Percentiles rank a stretch among this genome's conserved stretches.
Evolutionary conservation across 176 grass and related monocot genomes (phyloP).

Genomic region (Carex parvula): DNA sequence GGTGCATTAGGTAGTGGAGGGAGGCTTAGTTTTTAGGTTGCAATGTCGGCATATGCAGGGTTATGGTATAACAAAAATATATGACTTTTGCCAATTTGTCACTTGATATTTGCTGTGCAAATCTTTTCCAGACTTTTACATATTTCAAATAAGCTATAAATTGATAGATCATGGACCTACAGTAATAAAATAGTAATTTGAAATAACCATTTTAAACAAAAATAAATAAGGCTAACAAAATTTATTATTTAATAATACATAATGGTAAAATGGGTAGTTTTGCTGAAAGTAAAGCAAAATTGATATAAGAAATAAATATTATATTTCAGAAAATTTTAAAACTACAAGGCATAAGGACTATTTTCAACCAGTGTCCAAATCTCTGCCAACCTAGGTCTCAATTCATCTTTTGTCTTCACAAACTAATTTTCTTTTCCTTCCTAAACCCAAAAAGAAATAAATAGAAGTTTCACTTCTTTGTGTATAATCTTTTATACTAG

Average conservation of each 20-base stretch:
- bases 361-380: not conserved
- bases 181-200: not conserved
- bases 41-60: slow-evolving; percentile 10
- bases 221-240: not conserved
- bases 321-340: no score
- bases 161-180: not conserved
- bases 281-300: no score
- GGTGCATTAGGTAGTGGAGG: not conserved
- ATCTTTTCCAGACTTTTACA: not conserved
- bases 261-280: not conserved
- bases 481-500: slow-evolving; percentile 58
- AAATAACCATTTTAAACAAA: not conserved
- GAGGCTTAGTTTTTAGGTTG: not conserved
- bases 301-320: no score
- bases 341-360: not conserved
- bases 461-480: slow-evolving; percentile 30
- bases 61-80: not conserved
- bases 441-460: not conserved
- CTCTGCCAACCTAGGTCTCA: not conserved
- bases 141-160: not conserved
- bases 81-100: not conserved
- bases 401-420: slow-evolving; percentile 28
- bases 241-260: not conserved
- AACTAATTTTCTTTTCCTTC: slow-evolving; percentile 16
- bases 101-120: not conserved